Base-by-base conservation (phyloP, 164 flowering plant genomes). In the Akebia trifoliata region DNA sequence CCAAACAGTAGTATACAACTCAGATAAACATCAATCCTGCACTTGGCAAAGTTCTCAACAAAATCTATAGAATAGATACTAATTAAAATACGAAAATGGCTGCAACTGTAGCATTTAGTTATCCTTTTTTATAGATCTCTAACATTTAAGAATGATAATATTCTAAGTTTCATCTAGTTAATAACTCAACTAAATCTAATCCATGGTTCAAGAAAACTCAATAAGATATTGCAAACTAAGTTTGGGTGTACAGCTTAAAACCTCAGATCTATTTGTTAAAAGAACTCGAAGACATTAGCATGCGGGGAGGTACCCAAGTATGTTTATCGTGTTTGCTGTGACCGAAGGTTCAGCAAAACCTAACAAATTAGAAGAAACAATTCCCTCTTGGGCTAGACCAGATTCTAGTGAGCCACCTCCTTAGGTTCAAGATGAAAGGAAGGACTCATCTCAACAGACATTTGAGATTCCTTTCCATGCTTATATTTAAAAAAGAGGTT, bases 331-430 rank as follows among this genome's bases (percentile, higher is more conserved):
- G n/a, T 55, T 61, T 52, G 85, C 87, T 40, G 74, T 62, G 12
- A 81, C 85, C 4, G 65, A 85, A 69, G 83, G 81, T 46, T 85
- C 89, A 4, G 72, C 81, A 8, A 78, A 77, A 52, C 71, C 90
- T 6, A 75, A 75, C 54, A 64, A 85, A 38, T 74, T 92, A 2
- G 97, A 85, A 57, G 96, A 88, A 60, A 72, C 63, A 36, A 56
- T 82, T 48, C 98, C 97, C 10, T 74, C 88, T 4, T 93, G 97
- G 98, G 98, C 96, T 26, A 72, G 51, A 62, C 85, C 91, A 5
- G 91, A 81, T 64, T 78, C 98, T 0, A 86, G 78, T 0, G 94
- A 85, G 68, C 86, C 86, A 8, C 98, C 98, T 14, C 98, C 98
- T 48, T 89, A 96, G 98, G 98, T 91, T 55, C 71, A 63, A 21